Evolutionary conservation across 805 yeast genomes (phyloP).

Genomic region (Metschnikowia koreensis): DNA sequence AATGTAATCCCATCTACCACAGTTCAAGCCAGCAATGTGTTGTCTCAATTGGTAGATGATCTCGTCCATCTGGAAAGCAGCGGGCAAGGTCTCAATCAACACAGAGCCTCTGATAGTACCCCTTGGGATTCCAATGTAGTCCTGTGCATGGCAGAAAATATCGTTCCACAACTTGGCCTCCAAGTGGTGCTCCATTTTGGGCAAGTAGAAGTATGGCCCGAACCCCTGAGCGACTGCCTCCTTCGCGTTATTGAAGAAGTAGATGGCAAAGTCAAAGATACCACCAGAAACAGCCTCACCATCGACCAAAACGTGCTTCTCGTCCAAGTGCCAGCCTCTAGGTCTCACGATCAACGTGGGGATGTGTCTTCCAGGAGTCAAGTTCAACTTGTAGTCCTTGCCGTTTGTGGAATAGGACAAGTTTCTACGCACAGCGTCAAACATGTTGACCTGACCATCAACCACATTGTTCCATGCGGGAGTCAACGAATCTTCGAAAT

Average conservation of each 20-base stretch:
- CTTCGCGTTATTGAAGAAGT: conserved; percentile 72
- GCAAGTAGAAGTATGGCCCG: conserved; percentile 81
- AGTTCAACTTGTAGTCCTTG: conserved; percentile 44
- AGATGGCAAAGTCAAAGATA: conserved; percentile 74
- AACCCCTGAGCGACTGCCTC: conserved; percentile 60
- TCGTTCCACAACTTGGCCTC: conserved; percentile 86
- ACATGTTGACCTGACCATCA: conserved; percentile 77
- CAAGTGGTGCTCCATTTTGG: conserved; percentile 83
- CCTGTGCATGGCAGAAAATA: conserved; percentile 73
- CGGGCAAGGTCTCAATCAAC: conserved; percentile 79
- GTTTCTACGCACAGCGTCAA: conserved; percentile 71
- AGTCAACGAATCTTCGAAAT: conserved; percentile 79
- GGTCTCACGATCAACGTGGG: conserved; percentile 84
- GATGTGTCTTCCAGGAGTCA: conserved; percentile 52
- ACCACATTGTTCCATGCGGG: conserved; percentile 82
- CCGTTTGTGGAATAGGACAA: conserved; percentile 44
- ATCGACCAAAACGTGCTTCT: conserved; percentile 66
- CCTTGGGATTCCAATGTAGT: conserved; percentile 61
- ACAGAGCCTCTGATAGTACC: conserved; percentile 83
- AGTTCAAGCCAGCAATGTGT: conserved; percentile 77
- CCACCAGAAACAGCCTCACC: conserved; percentile 79
- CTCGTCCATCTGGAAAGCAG: conserved; percentile 85
- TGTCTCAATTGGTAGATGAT: conserved; percentile 72
- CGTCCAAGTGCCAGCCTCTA: conserved; percentile 85
- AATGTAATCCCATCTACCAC: conserved; percentile 90